phyloP scores from a whole-genome alignment of 495 filamentous ascomycete species.

The Peziza echinospora region DNA sequence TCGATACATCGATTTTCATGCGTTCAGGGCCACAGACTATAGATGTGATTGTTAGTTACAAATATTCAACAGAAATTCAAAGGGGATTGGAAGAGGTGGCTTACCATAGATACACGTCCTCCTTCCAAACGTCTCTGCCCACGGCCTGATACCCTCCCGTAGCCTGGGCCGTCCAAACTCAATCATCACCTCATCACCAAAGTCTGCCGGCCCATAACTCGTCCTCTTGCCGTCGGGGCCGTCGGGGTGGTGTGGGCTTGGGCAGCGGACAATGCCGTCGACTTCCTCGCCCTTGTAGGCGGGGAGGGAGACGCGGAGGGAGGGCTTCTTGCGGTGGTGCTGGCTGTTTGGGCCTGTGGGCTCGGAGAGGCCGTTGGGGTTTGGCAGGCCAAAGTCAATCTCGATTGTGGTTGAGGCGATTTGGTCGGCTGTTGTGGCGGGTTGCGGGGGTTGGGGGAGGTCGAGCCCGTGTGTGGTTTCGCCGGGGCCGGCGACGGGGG shows the following conservation, averaged over 20 bases:
- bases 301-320: not conserved
- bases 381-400: too few species aligned
- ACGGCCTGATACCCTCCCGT: slow-evolving; percentile 57
- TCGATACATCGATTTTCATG: slow-evolving; percentile 73
- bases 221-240: not conserved
- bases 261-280: not conserved
- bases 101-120: slow-evolving; percentile 82
- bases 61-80: too few species aligned
- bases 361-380: slow-evolving; percentile 4
- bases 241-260: not conserved
- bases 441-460: slow-evolving; percentile 7
- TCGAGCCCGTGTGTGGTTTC: slow-evolving; percentile 1
- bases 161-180: slow-evolving; percentile 88
- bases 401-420: too few species aligned
- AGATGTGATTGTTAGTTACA: slow-evolving; percentile 3
- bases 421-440: too few species aligned
- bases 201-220: slow-evolving; percentile 1
- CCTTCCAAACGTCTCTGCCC: slow-evolving; percentile 57
- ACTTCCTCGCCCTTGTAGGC: not conserved
- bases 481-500: not conserved
- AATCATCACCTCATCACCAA: slow-evolving; percentile 35
- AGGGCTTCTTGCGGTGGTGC: not conserved
- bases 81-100: slow-evolving; percentile 6
- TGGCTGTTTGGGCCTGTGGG: not conserved
- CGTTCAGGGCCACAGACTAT: slow-evolving; percentile 71